Evolutionary conservation across 2,329 filamentous ascomycete genomes (phyloP), one percentile per base, ranked within the genome.

Genomic region (Claviceps citrina): DNA sequence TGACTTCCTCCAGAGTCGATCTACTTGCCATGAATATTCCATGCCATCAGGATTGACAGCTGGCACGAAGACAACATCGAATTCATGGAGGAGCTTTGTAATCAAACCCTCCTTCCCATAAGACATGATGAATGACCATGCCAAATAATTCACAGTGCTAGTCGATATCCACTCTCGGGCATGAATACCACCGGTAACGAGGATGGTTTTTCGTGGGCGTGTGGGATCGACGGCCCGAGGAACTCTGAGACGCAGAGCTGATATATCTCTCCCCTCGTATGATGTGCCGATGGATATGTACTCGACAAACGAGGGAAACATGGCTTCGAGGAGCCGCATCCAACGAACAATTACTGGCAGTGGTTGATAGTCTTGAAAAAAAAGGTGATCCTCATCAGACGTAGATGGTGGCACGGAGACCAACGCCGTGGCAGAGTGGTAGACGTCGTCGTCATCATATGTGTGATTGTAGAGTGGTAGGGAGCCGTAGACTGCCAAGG

Each of bases 121-220:
- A 4, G 77, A 74, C 1, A 82, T 87, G 51, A 94, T 83, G 36
- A 96, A 70, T 13, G 76, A 83, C 73, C 91, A 94, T 8, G 89
- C 85, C 24, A 94, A 65, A 52, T 93, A 96, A 51, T 81, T 93
- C 39, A 93, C 84, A 0, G 86, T 93, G 52, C 81, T 91, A 1
- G 81, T 86, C 35, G 85, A 84, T 48, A 98, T 93, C 91, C 91
- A 98, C 66, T 98, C 91, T 28, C 91, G 76, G 3, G 87, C 89
- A 58, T 96, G 91, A n/a, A 83, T 70, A 36, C 89, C 89, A 40
- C 85, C 91, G 4, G 78, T 78, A 16, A 98, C 67, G 38, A 94
- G 66, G 42, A 94, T 76, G 0, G 84, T 89, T 56, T 84, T 84
- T 37, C 83, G 75, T 5, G 66, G 68, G 10, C 54, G 52, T 4